Conservation (phyloP, 1,284 basidiomycete genomes). For the Volvariella volvacea region DNA sequence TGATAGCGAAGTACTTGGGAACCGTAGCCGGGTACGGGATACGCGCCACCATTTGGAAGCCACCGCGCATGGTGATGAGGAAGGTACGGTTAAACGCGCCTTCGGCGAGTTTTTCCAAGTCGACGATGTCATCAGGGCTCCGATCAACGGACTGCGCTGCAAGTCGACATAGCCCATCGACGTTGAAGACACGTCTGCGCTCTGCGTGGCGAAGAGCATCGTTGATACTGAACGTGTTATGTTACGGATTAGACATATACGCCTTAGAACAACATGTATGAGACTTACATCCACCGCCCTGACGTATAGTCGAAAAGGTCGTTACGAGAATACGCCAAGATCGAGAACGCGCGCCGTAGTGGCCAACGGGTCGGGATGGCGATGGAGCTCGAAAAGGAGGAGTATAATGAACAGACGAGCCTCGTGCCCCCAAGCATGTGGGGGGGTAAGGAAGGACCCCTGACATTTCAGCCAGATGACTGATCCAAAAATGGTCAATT, state of each 20-base stretch:
- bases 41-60: slow-evolving; percentile 39
- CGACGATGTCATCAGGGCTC: slow-evolving; percentile 24
- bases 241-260: slow-evolving; percentile 24
- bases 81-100: slow-evolving; percentile 24
- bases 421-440: slow-evolving; percentile 11
- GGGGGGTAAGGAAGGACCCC: too few relatives aligned
- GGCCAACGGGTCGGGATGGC: slow-evolving; percentile 19
- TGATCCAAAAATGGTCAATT: too few relatives aligned
- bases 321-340: slow-evolving; percentile 18
- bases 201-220: slow-evolving; percentile 37
- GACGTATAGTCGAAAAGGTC: slow-evolving; percentile 37
- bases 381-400: slow-evolving; percentile 19
- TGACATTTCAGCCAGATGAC: too few relatives aligned
- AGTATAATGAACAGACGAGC: slow-evolving; percentile 16
- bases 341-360: slow-evolving; percentile 29
- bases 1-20: slow-evolving; percentile 38
- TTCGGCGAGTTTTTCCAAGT: slow-evolving; percentile 29
- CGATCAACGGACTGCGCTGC: slow-evolving; percentile 34
- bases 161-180: slow-evolving; percentile 34
- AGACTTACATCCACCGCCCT: slow-evolving; percentile 36
- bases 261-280: slow-evolving; percentile 19
- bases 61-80: slow-evolving; percentile 34
- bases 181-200: slow-evolving; percentile 33
- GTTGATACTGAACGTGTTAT: slow-evolving; percentile 29
- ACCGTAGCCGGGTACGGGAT: slow-evolving; percentile 38